Percentiles rank a stretch among this genome's conserved stretches.
These are phyloP conservation scores for Betula pendula DNA, from an alignment of 306 rosid genomes.

Conservation along the genomic window DNA sequence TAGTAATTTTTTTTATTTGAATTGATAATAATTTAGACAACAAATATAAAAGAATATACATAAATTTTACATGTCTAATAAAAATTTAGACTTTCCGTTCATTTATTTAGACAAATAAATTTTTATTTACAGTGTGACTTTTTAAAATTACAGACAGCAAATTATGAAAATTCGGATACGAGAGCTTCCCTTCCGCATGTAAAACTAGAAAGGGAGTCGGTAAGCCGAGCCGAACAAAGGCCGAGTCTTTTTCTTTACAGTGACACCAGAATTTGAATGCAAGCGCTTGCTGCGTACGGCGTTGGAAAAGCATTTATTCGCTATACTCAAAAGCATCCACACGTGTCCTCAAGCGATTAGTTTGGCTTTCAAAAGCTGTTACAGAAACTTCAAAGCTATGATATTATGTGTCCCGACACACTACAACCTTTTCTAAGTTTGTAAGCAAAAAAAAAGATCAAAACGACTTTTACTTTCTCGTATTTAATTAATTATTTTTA, in stretches of 20 bases:
- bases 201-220: not conserved
- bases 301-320: not conserved
- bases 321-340: not conserved
- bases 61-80: no score
- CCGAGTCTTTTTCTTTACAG: not conserved
- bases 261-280: not conserved
- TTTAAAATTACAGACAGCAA: no score
- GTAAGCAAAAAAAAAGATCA: not conserved
- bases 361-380: not conserved
- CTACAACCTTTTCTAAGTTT: no score
- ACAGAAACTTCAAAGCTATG: constrained; percentile 1
- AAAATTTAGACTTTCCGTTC: no score
- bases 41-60: no score
- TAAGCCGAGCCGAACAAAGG: not conserved
- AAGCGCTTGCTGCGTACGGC: not conserved
- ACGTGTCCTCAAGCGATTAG: not conserved
- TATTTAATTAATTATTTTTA: not conserved
- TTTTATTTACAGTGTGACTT: no score
- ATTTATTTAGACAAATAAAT: no score
- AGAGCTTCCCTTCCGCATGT: no score
- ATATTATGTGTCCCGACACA: not conserved
- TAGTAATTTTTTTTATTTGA: no score
- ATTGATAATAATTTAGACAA: no score
- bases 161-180: no score
- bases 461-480: not conserved